Percentiles rank a stretch among this genome's conserved stretches.
These are phyloP conservation scores for Trametes hirsuta DNA, from an alignment of 1,284 basidiomycete genomes.

Conservation along the genomic window DNA sequence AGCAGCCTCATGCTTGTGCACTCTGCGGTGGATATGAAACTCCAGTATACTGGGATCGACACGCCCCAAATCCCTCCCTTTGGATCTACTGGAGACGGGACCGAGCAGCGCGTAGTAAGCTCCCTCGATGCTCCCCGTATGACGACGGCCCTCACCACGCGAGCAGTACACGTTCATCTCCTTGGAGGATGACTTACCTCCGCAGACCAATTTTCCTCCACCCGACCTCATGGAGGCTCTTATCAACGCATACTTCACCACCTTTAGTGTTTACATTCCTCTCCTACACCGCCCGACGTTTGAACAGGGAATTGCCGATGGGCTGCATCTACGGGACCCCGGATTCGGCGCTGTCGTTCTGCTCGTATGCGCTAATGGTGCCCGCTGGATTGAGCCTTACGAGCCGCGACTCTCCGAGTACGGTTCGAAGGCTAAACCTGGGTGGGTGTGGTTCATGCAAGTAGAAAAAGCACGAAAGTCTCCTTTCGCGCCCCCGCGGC, in stretches of 20 bases:
- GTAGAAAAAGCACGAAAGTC: slow-evolving; percentile 58
- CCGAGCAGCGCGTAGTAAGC: slow-evolving; percentile 11
- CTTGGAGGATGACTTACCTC: slow-evolving; percentile 23
- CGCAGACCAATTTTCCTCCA: slow-evolving; percentile 53
- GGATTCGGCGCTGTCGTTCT: slow-evolving; percentile 72
- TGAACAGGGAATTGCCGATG: slow-evolving; percentile 54
- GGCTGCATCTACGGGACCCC: slow-evolving; percentile 59
- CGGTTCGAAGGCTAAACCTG: slow-evolving; percentile 54
- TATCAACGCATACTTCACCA: slow-evolving; percentile 70
- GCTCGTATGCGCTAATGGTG: slow-evolving; percentile 75
- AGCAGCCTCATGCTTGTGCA: slow-evolving; percentile 53
- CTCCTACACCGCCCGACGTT: slow-evolving; percentile 81
- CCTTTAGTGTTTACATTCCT: slow-evolving; percentile 66
- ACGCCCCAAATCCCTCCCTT: slow-evolving; percentile 1
- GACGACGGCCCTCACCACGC: background rate
- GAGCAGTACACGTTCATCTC: slow-evolving; percentile 30
- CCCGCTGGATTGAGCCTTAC: slow-evolving; percentile 55
- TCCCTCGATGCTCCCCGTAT: too few relatives aligned
- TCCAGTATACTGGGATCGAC: slow-evolving; percentile 38
- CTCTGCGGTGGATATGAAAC: slow-evolving; percentile 52
- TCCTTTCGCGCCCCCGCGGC: slow-evolving; percentile 56
- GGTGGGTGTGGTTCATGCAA: slow-evolving; percentile 74
- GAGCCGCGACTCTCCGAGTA: slow-evolving; percentile 62
- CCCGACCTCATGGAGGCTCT: slow-evolving; percentile 62
- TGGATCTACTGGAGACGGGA: slow-evolving; percentile 25